Evolutionary conservation across 257 asterid species (phyloP).

Genomic region (Gynochthodes officinalis): DNA sequence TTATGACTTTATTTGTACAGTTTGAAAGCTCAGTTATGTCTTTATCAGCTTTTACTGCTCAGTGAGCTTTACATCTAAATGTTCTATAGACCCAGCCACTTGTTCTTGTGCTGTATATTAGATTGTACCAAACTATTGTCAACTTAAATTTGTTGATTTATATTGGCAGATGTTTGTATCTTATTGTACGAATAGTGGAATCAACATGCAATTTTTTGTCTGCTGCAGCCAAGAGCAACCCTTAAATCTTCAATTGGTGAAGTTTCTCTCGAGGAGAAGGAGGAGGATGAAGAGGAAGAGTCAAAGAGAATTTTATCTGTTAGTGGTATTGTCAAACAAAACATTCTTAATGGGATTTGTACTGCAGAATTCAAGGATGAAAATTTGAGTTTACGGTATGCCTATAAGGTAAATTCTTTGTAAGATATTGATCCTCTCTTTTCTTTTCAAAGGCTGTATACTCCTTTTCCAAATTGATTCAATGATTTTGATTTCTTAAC

Average conservation of each 20-base stretch:
- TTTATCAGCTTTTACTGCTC: neutral
- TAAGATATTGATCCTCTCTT: neutral
- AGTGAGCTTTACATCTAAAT: neutral
- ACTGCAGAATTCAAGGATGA: conserved; percentile 78
- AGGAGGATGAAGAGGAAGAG: conserved; percentile 64
- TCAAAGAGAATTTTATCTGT: conserved; percentile 48
- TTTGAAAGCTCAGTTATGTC: neutral
- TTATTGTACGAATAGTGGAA: neutral
- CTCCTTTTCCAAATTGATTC: neutral
- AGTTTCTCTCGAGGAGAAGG: conserved; percentile 70
- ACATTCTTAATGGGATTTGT: conserved; percentile 60
- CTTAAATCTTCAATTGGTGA: conserved; percentile 81
- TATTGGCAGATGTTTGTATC: neutral
- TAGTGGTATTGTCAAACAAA: conserved; percentile 57
- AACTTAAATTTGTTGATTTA: neutral
- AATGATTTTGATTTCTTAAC: conserved; percentile 2
- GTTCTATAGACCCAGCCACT: neutral
- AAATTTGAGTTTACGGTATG: conserved; percentile 58
- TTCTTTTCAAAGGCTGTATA: neutral
- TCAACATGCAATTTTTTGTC: neutral
- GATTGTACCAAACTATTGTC: neutral
- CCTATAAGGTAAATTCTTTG: conserved; percentile 61
- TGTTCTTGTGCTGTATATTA: conserved; percentile 1
- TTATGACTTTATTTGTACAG: neutral
- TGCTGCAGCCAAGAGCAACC: conserved; percentile 78